Conservation (phyloP, 1,284 basidiomycete genomes). For the Erythrobasidium hasegawianum region DNA sequence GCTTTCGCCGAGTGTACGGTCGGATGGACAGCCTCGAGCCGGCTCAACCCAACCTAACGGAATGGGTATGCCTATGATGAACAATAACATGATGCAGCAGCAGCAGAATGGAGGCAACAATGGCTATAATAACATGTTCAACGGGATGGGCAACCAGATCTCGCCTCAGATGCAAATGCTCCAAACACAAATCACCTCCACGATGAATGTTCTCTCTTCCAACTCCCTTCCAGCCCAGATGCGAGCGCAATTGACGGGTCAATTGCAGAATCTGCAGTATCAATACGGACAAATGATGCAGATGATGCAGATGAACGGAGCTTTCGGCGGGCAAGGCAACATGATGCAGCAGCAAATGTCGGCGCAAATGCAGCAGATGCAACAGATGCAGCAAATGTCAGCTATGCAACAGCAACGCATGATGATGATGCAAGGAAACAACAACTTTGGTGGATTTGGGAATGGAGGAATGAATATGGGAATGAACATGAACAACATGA, state of each 20-base stretch:
- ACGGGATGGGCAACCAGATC: constrained; percentile 19
- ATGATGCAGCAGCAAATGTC: constrained; percentile 36
- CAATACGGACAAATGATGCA: constrained; percentile 32
- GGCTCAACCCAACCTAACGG: constrained; percentile 66
- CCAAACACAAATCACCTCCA: constrained; percentile 70
- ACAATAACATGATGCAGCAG: constrained; percentile 20
- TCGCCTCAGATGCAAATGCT: constrained; percentile 47
- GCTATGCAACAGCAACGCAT: constrained; percentile 34
- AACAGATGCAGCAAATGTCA: constrained; percentile 21
- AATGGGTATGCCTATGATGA: constrained; percentile 57
- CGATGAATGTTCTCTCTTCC: constrained; percentile 71
- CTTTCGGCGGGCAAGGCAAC: constrained; percentile 34
- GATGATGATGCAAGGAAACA: constrained; percentile 29
- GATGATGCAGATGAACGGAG: constrained; percentile 35
- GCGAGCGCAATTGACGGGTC: constrained; percentile 57
- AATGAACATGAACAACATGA: not conserved
- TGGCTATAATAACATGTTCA: constrained; percentile 37
- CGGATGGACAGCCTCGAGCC: constrained; percentile 50
- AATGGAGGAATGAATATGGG: not conserved
- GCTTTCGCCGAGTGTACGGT: constrained; percentile 7
- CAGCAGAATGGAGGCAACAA: constrained; percentile 28
- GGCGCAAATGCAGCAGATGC: constrained; percentile 58
- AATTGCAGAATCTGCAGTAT: constrained; percentile 45
- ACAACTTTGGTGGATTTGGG: not conserved
- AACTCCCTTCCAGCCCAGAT: constrained; percentile 62